A percentile compares a stretch with the other conserved stretches of the same genome.
phyloP scores from a whole-genome alignment of 208 protist species.

The Leishmania aethiopica region DNA sequence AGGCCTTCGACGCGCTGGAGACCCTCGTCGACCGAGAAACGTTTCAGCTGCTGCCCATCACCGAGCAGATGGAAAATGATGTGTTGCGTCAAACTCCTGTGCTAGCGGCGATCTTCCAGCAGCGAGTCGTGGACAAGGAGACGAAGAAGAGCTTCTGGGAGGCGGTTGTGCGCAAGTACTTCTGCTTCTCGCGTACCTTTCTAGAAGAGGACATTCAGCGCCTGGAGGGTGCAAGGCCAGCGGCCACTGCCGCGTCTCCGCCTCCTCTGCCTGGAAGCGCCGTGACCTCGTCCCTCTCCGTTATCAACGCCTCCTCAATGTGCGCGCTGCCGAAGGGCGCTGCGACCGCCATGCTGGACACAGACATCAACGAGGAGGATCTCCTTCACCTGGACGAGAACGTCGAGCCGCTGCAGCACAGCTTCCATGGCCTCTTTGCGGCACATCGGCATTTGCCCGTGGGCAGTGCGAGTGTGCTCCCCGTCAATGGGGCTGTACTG shows the following conservation, averaged over 20 bases:
- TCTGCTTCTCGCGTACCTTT: slow-evolving; percentile 86
- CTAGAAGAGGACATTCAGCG: slow-evolving; percentile 74
- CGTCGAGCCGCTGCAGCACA: background rate
- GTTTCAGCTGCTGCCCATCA: slow-evolving; percentile 70
- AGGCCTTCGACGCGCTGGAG: slow-evolving; percentile 77
- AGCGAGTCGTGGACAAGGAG: slow-evolving; percentile 58
- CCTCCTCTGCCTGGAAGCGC: background rate
- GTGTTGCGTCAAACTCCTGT: slow-evolving; percentile 79
- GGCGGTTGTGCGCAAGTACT: slow-evolving; percentile 83
- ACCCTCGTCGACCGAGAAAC: slow-evolving; percentile 71
- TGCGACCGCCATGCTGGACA: slow-evolving; percentile 22
- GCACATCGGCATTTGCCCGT: slow-evolving; percentile 5
- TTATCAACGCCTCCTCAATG: slow-evolving; percentile 63
- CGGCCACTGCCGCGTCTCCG: background rate
- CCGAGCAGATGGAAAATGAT: slow-evolving; percentile 83
- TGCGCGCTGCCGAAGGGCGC: slow-evolving; percentile 55
- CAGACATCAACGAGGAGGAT: slow-evolving; percentile 38
- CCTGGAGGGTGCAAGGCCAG: slow-evolving; percentile 23
- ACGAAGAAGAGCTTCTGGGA: slow-evolving; percentile 77
- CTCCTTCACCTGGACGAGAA: slow-evolving; percentile 18
- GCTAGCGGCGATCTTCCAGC: slow-evolving; percentile 69
- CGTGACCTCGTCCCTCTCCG: slow-evolving; percentile 15
- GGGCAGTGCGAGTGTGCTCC: background rate
- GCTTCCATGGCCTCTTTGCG: slow-evolving; percentile 27
- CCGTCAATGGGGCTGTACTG: slow-evolving; percentile 1